Base-by-base conservation (phyloP, 257 asterid genomes). In the Solanum lycopersicoides region DNA sequence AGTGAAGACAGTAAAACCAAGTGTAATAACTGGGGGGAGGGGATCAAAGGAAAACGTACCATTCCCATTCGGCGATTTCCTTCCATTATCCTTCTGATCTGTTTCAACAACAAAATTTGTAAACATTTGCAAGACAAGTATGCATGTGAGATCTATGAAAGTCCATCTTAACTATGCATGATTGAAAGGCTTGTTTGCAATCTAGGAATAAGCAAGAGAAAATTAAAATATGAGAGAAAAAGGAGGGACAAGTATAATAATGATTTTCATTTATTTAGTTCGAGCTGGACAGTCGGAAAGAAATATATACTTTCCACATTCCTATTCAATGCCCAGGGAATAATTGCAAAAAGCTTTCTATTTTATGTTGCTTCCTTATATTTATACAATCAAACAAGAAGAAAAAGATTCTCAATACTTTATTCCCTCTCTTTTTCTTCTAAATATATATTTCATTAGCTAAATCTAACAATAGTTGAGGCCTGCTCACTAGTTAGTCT, bases 31-130 rank as follows among this genome's bases (percentile, higher is more conserved):
- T 73, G 37, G 16, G 82, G 53, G 32, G 28, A 9, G 32, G 42
- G 63, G 28, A 53, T 25, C 32, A n/a, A 68, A 42, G 23, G 88
- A 63, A 5, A 34, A 87, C n/a, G 63, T 91, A 94, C 98, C 99
- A 96, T 96, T 94, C 99, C 99, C 99, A 96, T 97, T 53, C 98
- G 95, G 44, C 93, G 98, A 88, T 95, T 97, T 90, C 99, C 99
- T 93, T 97, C 99, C 99, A 97, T 95, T 87, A 96, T 95, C 92
- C 99, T 92, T 92, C 99, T 93, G 87, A 96, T 98, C 99, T 97
- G 89, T 91, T 91, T 86, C 84, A 88, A 87, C 53, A 47, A 92
- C 35, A 86, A 21, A 82, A 82, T 18, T 50, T 50, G 13, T 82
- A 1, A 82, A 21, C 45, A 18, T 82, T 10, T 20, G 42, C 71